phyloP scores from a whole-genome alignment of 345 rosid species.

The Eucalyptus polybractea region DNA sequence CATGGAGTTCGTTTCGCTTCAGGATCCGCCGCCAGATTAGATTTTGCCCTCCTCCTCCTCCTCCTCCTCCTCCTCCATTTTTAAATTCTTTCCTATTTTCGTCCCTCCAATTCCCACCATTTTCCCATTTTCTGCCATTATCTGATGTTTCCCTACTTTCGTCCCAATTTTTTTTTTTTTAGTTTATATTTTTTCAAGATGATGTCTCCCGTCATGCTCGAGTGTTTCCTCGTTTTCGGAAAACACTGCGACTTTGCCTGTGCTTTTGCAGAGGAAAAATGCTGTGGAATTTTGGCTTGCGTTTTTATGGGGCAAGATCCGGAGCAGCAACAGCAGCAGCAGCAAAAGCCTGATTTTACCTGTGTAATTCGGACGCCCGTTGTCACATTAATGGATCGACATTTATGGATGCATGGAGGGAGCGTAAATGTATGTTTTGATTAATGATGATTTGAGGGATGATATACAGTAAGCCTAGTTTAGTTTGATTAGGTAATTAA shows the following conservation, averaged over 20 bases:
- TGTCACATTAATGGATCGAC: neutral
- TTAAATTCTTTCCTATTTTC: neutral
- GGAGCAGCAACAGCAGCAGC: neutral
- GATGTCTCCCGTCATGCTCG: neutral
- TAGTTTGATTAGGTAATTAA: neutral
- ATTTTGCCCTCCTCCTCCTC: neutral
- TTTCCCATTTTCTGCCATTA: neutral
- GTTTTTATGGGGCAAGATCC: neutral
- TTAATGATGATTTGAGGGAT: neutral
- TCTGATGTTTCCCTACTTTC: neutral
- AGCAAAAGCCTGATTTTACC: neutral
- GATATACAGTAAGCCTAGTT: neutral
- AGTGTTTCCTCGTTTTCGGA: neutral
- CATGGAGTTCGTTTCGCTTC: neutral
- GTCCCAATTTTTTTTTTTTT: accelerated
- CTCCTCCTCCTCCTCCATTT: no score
- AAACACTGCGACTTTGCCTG: neutral
- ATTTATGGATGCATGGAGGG: neutral
- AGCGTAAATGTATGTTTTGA: neutral
- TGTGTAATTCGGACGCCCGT: neutral
- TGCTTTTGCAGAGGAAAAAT: neutral
- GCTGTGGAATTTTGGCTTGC: neutral
- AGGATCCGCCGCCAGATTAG: slow-evolving; percentile 15
- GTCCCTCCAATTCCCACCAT: neutral
- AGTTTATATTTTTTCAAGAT: no score